phyloP scores from a whole-genome alignment of 2,329 filamentous ascomycete species.

The Plectosphaerella sp. region DNA sequence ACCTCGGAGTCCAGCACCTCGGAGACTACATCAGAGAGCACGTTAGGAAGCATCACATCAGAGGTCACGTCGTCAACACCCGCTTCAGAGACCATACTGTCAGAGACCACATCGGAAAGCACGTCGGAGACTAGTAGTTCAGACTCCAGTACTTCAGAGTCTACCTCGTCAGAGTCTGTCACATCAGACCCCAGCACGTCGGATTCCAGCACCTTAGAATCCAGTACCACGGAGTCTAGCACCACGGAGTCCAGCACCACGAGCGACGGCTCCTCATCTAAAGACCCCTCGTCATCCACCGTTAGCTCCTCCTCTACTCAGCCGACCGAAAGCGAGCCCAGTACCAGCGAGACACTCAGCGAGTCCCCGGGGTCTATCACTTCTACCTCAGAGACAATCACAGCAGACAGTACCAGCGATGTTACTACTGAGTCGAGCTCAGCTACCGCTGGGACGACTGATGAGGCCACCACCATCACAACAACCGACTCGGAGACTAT shows the following conservation, averaged over 20 bases:
- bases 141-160: neutral
- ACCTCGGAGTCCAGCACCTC: neutral
- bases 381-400: too few species aligned
- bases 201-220: neutral
- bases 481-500: too few species aligned
- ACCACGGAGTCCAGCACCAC: neutral
- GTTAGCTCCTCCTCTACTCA: neutral
- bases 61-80: neutral
- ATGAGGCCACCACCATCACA: too few species aligned
- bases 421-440: too few species aligned
- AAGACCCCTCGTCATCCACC: neutral
- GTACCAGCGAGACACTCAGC: too few species aligned
- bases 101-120: neutral
- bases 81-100: neutral
- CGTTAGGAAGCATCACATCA: neutral
- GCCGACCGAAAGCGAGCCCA: too few species aligned
- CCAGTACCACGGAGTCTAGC: neutral
- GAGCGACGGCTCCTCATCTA: neutral
- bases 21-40: neutral
- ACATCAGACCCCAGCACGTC: too few species aligned
- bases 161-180: neutral
- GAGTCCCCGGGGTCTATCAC: too few species aligned
- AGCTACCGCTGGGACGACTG: too few species aligned
- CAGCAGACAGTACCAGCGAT: too few species aligned
- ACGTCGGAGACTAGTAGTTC: neutral